A percentile compares a stretch with the other conserved stretches of the same genome.
These are phyloP conservation scores for Lipomyces chichibuensis DNA, from an alignment of 805 yeast species.

Conservation along the genomic window DNA sequence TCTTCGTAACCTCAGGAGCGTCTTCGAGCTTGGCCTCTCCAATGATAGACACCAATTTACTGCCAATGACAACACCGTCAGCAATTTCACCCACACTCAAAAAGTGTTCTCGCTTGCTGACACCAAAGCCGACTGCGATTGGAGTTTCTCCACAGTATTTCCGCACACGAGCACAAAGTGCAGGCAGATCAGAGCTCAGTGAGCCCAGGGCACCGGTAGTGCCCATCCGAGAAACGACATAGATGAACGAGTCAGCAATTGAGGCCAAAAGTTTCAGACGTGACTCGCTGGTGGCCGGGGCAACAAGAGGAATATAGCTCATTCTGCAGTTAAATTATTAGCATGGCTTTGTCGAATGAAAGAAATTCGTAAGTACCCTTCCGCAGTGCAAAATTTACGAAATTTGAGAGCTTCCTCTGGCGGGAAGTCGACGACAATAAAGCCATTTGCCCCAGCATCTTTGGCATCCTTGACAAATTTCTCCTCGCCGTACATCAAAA, in stretches of 20 bases:
- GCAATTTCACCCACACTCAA: slow-evolving; percentile 74
- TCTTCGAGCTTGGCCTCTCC: slow-evolving; percentile 63
- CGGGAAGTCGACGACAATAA: slow-evolving; percentile 91
- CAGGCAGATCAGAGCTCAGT: slow-evolving; percentile 64
- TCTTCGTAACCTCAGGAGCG: slow-evolving; percentile 64
- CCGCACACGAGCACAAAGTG: slow-evolving; percentile 74
- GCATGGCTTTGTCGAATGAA: not conserved
- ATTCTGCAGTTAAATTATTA: slow-evolving; percentile 47
- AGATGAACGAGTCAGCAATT: slow-evolving; percentile 93
- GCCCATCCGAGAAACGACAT: slow-evolving; percentile 98
- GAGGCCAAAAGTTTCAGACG: slow-evolving; percentile 75
- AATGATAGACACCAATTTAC: slow-evolving; percentile 73
- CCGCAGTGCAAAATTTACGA: slow-evolving; percentile 67
- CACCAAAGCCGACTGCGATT: slow-evolving; percentile 96
- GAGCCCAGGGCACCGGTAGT: slow-evolving; percentile 85
- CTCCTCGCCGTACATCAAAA: slow-evolving; percentile 85
- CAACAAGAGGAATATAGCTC: slow-evolving; percentile 89
- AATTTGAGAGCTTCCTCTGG: slow-evolving; percentile 95
- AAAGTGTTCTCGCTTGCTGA: slow-evolving; percentile 90
- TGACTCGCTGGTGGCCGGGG: slow-evolving; percentile 94
- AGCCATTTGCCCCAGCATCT: slow-evolving; percentile 92
- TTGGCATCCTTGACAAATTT: slow-evolving; percentile 76
- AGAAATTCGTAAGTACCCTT: slow-evolving; percentile 44
- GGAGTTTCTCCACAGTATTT: slow-evolving; percentile 75
- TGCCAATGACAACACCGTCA: slow-evolving; percentile 96